Conservation (phyloP, 2,329 filamentous ascomycete species). For the Colletotrichum limetticola region DNA sequence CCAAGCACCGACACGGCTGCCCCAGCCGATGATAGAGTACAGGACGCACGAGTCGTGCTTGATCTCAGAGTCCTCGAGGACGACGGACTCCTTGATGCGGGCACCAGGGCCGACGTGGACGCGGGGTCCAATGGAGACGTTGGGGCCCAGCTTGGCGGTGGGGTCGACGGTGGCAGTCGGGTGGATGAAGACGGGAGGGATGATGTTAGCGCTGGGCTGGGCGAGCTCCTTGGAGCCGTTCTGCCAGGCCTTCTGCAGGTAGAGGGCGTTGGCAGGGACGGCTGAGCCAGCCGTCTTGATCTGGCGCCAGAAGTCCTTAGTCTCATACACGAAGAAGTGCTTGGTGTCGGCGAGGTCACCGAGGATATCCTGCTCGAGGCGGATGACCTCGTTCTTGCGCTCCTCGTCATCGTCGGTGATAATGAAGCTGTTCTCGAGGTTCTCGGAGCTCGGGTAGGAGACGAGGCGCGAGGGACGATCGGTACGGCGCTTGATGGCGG, state of each 20-base stretch:
- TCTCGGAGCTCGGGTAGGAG: slow-evolving; percentile 96
- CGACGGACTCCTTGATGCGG: slow-evolving; percentile 94
- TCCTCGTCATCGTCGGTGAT: slow-evolving; percentile 67
- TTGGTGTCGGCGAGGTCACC: slow-evolving; percentile 96
- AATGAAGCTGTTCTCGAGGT: slow-evolving; percentile 76
- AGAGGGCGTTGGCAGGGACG: slow-evolving; percentile 95
- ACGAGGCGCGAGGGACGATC: slow-evolving; percentile 85
- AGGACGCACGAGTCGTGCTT: slow-evolving; percentile 96
- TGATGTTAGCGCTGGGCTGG: slow-evolving; percentile 84
- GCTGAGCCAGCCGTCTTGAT: slow-evolving; percentile 99
- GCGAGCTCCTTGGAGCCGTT: slow-evolving; percentile 83
- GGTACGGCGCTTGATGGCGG: slow-evolving; percentile 93
- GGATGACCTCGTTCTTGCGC: slow-evolving; percentile 85
- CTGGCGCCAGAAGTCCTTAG: slow-evolving; percentile 99
- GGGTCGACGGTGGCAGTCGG: slow-evolving; percentile 90
- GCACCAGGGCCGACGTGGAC: slow-evolving; percentile 86
- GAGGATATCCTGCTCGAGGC: slow-evolving; percentile 96
- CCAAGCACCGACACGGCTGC: slow-evolving; percentile 96
- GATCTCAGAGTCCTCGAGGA: slow-evolving; percentile 93
- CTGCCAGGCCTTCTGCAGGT: slow-evolving; percentile 94
- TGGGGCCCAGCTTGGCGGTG: slow-evolving; percentile 94
- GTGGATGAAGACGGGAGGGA: slow-evolving; percentile 95
- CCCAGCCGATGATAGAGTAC: slow-evolving; percentile 97
- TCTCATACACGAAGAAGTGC: slow-evolving; percentile 98
- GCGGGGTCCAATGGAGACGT: slow-evolving; percentile 95